A percentile compares a stretch with the other conserved stretches of the same genome.
These are phyloP conservation scores for Aspergillus affinis DNA, from an alignment of 495 filamentous ascomycete species.

Conservation along the genomic window DNA sequence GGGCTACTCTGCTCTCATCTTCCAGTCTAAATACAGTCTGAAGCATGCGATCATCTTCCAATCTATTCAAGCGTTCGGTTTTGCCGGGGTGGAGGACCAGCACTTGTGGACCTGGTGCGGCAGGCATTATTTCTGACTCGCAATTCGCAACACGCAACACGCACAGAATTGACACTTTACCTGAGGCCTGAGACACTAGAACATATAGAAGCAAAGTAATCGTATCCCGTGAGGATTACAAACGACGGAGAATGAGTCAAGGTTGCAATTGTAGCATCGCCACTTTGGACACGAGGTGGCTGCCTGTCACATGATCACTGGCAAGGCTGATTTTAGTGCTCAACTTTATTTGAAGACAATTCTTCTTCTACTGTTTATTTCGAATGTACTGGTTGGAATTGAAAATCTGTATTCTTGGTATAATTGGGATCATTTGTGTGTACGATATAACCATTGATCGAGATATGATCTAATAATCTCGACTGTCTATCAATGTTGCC, in stretches of 20 bases:
- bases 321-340: background rate
- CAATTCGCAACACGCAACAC: too few species aligned
- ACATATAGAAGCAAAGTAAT: background rate
- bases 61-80: background rate
- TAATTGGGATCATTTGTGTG: too few species aligned
- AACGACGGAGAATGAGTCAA: background rate
- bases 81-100: background rate
- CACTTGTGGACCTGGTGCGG: background rate
- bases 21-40: conserved; percentile 28
- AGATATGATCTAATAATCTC: too few species aligned
- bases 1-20: background rate
- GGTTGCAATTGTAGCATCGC: background rate
- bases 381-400: too few species aligned
- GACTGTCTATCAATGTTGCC: too few species aligned
- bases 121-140: background rate
- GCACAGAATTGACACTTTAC: background rate
- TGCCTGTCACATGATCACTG: background rate
- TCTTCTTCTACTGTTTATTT: too few species aligned
- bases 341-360: too few species aligned
- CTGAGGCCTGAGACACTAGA: background rate
- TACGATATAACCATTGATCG: too few species aligned
- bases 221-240: background rate
- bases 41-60: background rate
- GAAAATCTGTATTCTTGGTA: too few species aligned
- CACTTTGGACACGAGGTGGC: background rate